These are phyloP conservation scores for Torulaspora quercuum DNA, from an alignment of 805 yeast species.

Conservation along the genomic window DNA sequence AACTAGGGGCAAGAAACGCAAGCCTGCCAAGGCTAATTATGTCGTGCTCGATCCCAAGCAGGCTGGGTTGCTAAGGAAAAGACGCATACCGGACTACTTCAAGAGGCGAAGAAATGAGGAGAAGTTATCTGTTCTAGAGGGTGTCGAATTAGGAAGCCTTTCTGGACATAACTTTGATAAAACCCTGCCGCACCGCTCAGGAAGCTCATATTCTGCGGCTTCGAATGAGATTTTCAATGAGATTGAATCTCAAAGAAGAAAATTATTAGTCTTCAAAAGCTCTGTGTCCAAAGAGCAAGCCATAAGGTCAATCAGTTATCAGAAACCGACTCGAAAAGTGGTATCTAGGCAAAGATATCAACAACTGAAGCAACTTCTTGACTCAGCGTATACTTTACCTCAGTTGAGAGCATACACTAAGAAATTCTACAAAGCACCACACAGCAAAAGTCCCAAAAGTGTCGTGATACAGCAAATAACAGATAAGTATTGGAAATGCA, in stretches of 20 bases:
- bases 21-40: constrained; percentile 28
- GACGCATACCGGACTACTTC: constrained; percentile 17
- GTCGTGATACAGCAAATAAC: constrained; percentile 18
- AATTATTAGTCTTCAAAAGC: constrained; percentile 25
- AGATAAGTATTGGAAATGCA: constrained; percentile 24
- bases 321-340: constrained; percentile 21
- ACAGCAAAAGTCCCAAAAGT: constrained; percentile 15
- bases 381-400: constrained; percentile 27
- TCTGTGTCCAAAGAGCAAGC: constrained; percentile 28
- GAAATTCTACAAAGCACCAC: constrained; percentile 12
- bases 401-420: constrained; percentile 28
- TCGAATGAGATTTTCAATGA: constrained; percentile 17
- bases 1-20: constrained; percentile 31
- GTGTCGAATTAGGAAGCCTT: constrained; percentile 23
- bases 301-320: constrained; percentile 28
- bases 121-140: constrained; percentile 29
- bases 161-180: constrained; percentile 5
- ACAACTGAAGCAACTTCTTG: constrained; percentile 22
- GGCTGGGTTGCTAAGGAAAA: constrained; percentile 25
- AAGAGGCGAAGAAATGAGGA: constrained; percentile 7
- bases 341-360: constrained; percentile 25
- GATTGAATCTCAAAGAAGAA: constrained; percentile 24
- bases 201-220: not conserved
- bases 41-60: constrained; percentile 31
- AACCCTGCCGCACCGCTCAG: not conserved